Conservation (phyloP, 345 rosid genomes). For the Eucalyptus sp. region DNA sequence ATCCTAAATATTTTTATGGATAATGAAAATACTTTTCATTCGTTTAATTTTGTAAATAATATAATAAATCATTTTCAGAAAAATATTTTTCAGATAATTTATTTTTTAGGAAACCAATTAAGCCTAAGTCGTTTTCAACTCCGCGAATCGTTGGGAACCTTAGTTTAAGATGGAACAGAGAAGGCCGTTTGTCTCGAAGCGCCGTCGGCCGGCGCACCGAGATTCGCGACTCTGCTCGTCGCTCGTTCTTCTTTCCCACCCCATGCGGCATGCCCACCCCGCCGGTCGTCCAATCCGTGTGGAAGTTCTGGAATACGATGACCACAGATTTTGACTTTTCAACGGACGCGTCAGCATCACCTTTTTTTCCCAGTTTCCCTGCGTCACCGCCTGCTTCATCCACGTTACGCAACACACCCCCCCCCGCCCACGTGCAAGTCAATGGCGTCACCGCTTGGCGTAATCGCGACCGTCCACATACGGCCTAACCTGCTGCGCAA, state of each 20-base stretch:
- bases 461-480: neutral
- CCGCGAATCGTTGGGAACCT: neutral
- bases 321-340: neutral
- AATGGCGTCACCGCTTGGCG: neutral
- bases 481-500: neutral
- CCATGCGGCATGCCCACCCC: neutral
- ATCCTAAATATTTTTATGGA: rapidly evolving
- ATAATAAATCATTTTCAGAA: too few relatives aligned
- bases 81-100: too few relatives aligned
- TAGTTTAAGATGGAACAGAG: neutral
- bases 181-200: neutral
- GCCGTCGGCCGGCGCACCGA: neutral
- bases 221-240: too few relatives aligned
- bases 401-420: neutral
- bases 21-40: too few relatives aligned
- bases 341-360: neutral
- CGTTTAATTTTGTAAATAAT: rapidly evolving
- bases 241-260: neutral
- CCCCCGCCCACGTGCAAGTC: neutral
- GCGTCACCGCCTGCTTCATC: neutral
- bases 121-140: neutral
- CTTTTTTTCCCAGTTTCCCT: neutral
- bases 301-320: neutral
- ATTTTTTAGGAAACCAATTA: too few relatives aligned
- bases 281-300: neutral